These are phyloP conservation scores for Tetrastigma voinierianum DNA, from an alignment of 164 flowering plant species.

Conservation along the genomic window DNA sequence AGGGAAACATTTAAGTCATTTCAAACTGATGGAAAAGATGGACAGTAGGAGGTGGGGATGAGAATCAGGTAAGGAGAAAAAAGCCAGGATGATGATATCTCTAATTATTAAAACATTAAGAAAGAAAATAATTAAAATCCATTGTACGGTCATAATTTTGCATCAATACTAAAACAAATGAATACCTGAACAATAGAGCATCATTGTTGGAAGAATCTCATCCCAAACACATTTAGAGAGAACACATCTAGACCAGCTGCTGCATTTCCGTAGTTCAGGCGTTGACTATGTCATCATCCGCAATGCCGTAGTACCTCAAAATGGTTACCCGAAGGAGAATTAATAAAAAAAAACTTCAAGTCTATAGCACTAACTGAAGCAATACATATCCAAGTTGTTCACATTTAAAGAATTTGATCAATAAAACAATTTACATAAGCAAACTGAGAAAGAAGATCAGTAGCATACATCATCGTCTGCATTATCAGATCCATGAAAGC, in stretches of 20 bases:
- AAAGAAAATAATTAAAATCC: background rate
- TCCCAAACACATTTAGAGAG: constrained; percentile 97
- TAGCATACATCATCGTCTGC: constrained; percentile 81
- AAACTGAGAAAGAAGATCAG: constrained; percentile 1
- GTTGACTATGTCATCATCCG: constrained; percentile 93
- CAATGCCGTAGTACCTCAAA: constrained; percentile 24
- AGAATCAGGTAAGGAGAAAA: too few relatives aligned
- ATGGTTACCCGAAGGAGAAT: background rate
- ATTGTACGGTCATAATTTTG: background rate
- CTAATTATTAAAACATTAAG: background rate
- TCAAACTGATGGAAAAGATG: too few relatives aligned
- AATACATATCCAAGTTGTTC: background rate
- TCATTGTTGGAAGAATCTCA: constrained; percentile 88
- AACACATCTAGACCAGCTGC: constrained; percentile 94
- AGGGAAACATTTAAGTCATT: too few relatives aligned
- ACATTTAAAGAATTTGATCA: background rate
- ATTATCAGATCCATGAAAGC: constrained; percentile 87
- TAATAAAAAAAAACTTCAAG: background rate
- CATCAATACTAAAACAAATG: background rate
- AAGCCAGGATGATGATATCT: background rate
- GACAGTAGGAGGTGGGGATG: too few relatives aligned
- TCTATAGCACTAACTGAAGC: constrained; percentile 2
- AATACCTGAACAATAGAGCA: constrained; percentile 86
- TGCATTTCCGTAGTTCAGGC: constrained; percentile 96
- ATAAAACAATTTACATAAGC: constrained; percentile 1